Conservation (phyloP, 768 basidiomycete genomes). For the Chlorophyllum brunneum region DNA sequence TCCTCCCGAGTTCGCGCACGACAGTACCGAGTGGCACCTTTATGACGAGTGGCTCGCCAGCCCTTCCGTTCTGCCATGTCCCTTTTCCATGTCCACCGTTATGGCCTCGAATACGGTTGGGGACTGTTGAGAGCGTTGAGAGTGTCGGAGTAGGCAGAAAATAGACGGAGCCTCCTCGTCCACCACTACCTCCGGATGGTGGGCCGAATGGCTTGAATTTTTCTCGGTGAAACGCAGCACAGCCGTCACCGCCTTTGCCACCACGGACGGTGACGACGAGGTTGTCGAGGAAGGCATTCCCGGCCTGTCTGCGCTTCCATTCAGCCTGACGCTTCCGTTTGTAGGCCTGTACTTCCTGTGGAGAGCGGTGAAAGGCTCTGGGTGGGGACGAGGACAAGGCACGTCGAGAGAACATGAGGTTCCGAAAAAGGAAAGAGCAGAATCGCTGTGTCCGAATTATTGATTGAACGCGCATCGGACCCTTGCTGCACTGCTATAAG, state of each 20-base stretch:
- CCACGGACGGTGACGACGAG: conserved; percentile 73
- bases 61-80: conserved; percentile 81
- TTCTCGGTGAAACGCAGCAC: conserved; percentile 91
- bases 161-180: conserved; percentile 84
- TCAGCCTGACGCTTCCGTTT: conserved; percentile 58
- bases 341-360: conserved; percentile 33
- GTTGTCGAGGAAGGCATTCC: conserved; percentile 79
- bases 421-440: conserved; percentile 9
- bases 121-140: conserved; percentile 72
- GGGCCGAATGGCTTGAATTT: conserved; percentile 81
- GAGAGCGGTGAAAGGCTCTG: conserved; percentile 5
- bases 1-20: conserved; percentile 67
- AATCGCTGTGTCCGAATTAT: not conserved
- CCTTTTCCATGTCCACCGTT: conserved; percentile 76
- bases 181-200: conserved; percentile 92
- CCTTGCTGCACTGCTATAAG: not conserved
- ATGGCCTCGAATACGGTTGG: conserved; percentile 62
- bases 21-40: conserved; percentile 89
- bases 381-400: conserved; percentile 1
- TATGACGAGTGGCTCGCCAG: conserved; percentile 68
- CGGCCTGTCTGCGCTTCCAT: conserved; percentile 72
- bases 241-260: conserved; percentile 89
- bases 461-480: not conserved
- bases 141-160: conserved; percentile 74
- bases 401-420: conserved; percentile 7